A percentile compares a stretch with the other conserved stretches of the same genome.
Evolutionary conservation across 176 grass and related monocot species (phyloP).

Genomic region (Triticum aestivum): DNA sequence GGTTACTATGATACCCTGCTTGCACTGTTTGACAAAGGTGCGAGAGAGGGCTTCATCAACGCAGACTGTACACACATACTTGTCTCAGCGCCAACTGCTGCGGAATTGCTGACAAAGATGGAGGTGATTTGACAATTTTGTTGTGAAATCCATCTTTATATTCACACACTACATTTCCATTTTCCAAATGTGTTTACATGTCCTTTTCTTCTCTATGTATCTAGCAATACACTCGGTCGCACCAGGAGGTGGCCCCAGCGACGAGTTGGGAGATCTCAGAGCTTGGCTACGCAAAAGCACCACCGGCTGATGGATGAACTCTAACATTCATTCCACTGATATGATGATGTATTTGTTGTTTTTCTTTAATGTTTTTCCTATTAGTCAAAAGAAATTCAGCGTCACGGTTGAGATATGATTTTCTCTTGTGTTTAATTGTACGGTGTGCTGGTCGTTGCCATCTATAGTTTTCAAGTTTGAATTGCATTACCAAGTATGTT

Average conservation of each 20-base stretch:
- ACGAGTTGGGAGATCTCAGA: constrained; percentile 78
- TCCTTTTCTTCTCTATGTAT: neutral
- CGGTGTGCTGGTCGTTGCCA: too few relatives aligned
- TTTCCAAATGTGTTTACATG: neutral
- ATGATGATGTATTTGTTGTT: too few relatives aligned
- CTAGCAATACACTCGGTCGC: constrained; percentile 75
- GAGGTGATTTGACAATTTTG: constrained; percentile 51
- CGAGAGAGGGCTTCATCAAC: constrained; percentile 88
- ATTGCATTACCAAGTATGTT: too few relatives aligned
- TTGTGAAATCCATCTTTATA: too few relatives aligned
- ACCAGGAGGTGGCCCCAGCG: constrained; percentile 63
- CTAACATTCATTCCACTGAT: too few relatives aligned
- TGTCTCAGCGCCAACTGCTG: constrained; percentile 65
- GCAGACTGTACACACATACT: constrained; percentile 69
- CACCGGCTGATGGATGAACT: too few relatives aligned
- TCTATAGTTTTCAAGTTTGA: too few relatives aligned
- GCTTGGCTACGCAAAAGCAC: constrained; percentile 53
- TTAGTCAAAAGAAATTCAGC: too few relatives aligned
- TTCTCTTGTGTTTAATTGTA: too few relatives aligned
- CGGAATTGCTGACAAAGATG: constrained; percentile 82
- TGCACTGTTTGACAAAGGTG: constrained; percentile 77
- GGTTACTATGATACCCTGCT: constrained; percentile 91
- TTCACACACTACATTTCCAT: neutral
- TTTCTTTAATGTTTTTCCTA: too few relatives aligned
- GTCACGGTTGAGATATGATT: too few relatives aligned